Evolutionary conservation across 371 early-diverging fungal genomes (phyloP).

Genomic region (Lichtheimia corymbifera): DNA sequence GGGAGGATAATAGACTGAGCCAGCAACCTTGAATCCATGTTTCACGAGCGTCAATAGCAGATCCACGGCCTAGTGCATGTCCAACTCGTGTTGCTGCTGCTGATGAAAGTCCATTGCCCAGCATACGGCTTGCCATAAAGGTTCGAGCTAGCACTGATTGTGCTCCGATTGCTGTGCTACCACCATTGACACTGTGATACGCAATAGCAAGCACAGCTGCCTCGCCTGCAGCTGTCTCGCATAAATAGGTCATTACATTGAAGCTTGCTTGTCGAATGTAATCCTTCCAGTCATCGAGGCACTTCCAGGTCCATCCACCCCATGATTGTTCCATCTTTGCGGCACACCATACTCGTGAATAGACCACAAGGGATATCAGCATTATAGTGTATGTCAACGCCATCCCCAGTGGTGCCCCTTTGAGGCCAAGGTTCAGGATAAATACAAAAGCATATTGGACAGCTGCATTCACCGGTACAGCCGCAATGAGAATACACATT

Average conservation of each 20-base stretch:
- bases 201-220: conserved; percentile 3
- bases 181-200: conserved; percentile 1
- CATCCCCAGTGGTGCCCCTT: conserved; percentile 1
- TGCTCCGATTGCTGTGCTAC: neutral
- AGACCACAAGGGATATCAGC: conserved; percentile 1
- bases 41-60: conserved; percentile 1
- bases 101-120: conserved; percentile 57
- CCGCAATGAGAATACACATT: neutral
- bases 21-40: conserved; percentile 4
- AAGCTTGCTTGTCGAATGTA: neutral
- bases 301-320: conserved; percentile 4
- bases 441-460: conserved; percentile 5
- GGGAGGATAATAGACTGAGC: conserved; percentile 1
- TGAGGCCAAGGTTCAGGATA: neutral
- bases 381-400: neutral
- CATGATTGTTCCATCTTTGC: neutral
- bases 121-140: neutral
- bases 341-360: neutral
- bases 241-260: conserved; percentile 1
- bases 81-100: conserved; percentile 51
- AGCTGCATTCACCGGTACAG: neutral
- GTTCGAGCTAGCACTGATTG: neutral
- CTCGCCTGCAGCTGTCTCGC: conserved; percentile 5
- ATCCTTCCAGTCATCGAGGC: neutral
- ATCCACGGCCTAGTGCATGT: conserved; percentile 2